A percentile compares a stretch with the other conserved stretches of the same genome.
Conservation (phyloP, 805 yeast genomes). For the Priceomyces castillae region DNA sequence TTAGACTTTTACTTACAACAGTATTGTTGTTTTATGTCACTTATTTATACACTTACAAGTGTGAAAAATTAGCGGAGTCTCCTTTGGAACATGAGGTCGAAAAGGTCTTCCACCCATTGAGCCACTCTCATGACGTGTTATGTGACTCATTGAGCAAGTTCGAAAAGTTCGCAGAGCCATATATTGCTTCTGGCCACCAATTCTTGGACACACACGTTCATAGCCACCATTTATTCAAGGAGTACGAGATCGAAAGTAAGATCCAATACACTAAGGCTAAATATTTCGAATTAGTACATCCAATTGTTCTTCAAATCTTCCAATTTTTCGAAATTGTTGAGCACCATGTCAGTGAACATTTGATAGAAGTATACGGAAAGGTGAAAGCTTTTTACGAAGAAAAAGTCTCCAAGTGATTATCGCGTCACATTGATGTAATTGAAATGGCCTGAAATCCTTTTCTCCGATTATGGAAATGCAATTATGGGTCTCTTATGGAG, state of each 20-base stretch:
- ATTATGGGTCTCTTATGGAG: neutral
- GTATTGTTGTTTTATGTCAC: constrained; percentile 30
- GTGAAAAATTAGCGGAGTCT: constrained; percentile 29
- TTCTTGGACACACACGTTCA: constrained; percentile 38
- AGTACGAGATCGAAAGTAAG: constrained; percentile 31
- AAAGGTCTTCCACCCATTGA: constrained; percentile 36
- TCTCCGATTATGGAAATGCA: neutral
- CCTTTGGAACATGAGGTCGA: constrained; percentile 30
- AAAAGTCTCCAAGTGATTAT: constrained; percentile 1
- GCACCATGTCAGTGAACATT: constrained; percentile 26
- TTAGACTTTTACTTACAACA: constrained; percentile 17
- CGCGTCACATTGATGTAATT: too few relatives aligned
- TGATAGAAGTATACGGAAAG: constrained; percentile 17
- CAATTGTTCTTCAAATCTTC: constrained; percentile 31
- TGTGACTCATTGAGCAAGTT: constrained; percentile 34
- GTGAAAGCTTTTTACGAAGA: constrained; percentile 9
- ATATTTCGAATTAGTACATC: constrained; percentile 26
- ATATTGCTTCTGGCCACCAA: constrained; percentile 20
- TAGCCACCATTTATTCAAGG: constrained; percentile 32
- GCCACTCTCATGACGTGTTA: constrained; percentile 32
- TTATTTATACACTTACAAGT: constrained; percentile 41
- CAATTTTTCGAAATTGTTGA: constrained; percentile 34
- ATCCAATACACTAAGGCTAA: constrained; percentile 19
- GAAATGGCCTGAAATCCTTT: neutral
- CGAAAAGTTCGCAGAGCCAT: constrained; percentile 29